These are phyloP conservation scores for Neoarthrinium moseri DNA, from an alignment of 2,329 filamentous ascomycete species.

Conservation along the genomic window DNA sequence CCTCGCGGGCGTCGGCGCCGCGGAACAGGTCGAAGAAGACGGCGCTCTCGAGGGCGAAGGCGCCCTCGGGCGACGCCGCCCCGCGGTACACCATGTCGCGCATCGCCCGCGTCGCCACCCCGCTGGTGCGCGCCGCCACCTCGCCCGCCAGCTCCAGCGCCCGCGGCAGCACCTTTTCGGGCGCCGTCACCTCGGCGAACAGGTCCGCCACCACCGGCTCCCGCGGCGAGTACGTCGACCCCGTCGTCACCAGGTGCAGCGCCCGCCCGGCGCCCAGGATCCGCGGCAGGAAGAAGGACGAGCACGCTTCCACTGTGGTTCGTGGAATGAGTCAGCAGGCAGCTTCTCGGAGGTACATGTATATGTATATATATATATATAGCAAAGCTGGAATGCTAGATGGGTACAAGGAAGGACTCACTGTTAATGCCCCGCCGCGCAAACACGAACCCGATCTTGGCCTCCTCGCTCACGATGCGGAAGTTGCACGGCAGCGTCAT, in stretches of 20 bases:
- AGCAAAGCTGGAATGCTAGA: neutral
- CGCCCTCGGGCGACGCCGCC: constrained; percentile 60
- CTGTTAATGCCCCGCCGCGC: constrained; percentile 64
- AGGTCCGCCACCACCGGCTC: constrained; percentile 55
- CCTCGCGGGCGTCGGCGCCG: constrained; percentile 62
- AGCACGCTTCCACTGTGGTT: constrained; percentile 62
- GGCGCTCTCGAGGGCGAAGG: constrained; percentile 67
- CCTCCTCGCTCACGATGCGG: constrained; percentile 50
- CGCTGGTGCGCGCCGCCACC: constrained; percentile 64
- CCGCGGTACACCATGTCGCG: constrained; percentile 68
- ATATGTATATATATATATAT: too few relatives aligned
- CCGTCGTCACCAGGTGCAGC: constrained; percentile 66
- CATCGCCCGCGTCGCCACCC: constrained; percentile 64
- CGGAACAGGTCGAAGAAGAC: constrained; percentile 62
- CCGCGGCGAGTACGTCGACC: constrained; percentile 53
- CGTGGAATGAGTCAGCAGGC: neutral
- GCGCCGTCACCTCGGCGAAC: constrained; percentile 64
- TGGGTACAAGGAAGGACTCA: neutral
- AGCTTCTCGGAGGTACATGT: too few relatives aligned
- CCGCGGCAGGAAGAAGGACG: constrained; percentile 69
- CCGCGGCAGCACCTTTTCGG: constrained; percentile 60
- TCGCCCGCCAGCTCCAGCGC: constrained; percentile 67
- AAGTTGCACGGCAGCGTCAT: constrained; percentile 58
- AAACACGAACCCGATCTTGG: constrained; percentile 76
- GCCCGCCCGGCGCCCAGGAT: constrained; percentile 65